Conservation (phyloP, 163 green algal genomes). For the Coccomyxa subellipsoidea region DNA sequence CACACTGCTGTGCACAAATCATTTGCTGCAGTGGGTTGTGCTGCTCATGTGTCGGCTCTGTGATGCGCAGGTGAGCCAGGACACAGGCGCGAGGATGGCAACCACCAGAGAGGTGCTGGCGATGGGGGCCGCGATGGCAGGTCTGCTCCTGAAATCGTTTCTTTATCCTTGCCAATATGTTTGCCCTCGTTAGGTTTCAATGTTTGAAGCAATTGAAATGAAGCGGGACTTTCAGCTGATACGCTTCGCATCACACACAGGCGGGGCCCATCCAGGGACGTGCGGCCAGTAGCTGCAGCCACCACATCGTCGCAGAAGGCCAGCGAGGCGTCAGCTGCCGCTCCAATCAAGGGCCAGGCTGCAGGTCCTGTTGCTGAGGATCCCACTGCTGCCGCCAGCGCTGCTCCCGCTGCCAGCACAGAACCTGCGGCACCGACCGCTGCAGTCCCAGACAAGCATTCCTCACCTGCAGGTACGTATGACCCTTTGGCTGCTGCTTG, state of each 20-base stretch:
- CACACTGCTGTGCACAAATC: too few species aligned
- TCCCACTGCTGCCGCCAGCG: background rate
- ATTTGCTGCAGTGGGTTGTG: too few species aligned
- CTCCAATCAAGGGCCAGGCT: background rate
- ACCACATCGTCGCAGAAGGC: background rate
- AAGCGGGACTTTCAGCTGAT: background rate
- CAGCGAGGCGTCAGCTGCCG: background rate
- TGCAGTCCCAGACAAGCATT: background rate
- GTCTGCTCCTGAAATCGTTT: too few species aligned
- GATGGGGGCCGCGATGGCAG: background rate
- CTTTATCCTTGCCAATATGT: too few species aligned
- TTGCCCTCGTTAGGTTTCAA: too few species aligned
- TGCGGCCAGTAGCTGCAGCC: background rate
- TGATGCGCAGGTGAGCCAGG: background rate
- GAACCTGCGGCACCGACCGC: background rate
- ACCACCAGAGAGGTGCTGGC: background rate
- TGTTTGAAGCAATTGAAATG: background rate
- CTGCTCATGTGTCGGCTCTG: too few species aligned
- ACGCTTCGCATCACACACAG: background rate
- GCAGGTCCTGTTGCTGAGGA: background rate
- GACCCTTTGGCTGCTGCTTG: background rate
- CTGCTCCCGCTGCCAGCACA: background rate
- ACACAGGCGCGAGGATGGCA: background rate
- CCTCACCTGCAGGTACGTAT: background rate
- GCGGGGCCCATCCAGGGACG: background rate